A percentile compares a stretch with the other conserved stretches of the same genome.
Evolutionary conservation across 768 basidiomycete genomes (phyloP).

Genomic region (Kwoniella sp.): DNA sequence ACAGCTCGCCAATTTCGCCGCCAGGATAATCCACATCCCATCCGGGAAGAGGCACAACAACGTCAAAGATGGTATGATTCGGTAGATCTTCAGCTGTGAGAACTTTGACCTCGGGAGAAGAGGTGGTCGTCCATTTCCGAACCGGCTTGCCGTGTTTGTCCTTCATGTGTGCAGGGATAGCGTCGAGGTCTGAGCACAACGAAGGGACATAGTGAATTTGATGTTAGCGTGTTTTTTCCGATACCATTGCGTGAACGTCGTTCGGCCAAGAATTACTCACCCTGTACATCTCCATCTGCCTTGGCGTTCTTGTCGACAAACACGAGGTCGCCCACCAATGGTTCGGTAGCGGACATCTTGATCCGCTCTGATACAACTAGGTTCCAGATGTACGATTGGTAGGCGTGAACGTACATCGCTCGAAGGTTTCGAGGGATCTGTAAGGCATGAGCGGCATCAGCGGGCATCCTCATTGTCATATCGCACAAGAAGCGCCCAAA

Average conservation of each 20-base stretch:
- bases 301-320: conserved; percentile 62
- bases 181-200: conserved; percentile 15
- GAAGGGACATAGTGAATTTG: conserved; percentile 19
- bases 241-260: background rate
- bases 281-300: conserved; percentile 42
- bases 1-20: conserved; percentile 81
- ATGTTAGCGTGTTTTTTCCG: background rate
- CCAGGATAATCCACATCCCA: conserved; percentile 91
- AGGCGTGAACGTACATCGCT: conserved; percentile 97
- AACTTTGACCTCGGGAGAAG: conserved; percentile 67
- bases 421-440: conserved; percentile 94
- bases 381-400: conserved; percentile 99
- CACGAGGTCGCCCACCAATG: conserved; percentile 88
- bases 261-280: conserved; percentile 17
- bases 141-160: conserved; percentile 26
- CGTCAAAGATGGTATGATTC: conserved; percentile 86
- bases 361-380: conserved; percentile 93
- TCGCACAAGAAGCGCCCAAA: too few species aligned
- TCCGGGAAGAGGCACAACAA: conserved; percentile 96
- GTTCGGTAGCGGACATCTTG: conserved; percentile 66
- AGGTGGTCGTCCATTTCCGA: conserved; percentile 49
- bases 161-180: conserved; percentile 14
- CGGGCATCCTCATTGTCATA: too few species aligned
- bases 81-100: conserved; percentile 72
- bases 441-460: background rate